Percentiles rank a stretch among this genome's conserved stretches.
These are phyloP conservation scores for Ustilago tritici DNA, from an alignment of 1,284 basidiomycete genomes.

Conservation along the genomic window DNA sequence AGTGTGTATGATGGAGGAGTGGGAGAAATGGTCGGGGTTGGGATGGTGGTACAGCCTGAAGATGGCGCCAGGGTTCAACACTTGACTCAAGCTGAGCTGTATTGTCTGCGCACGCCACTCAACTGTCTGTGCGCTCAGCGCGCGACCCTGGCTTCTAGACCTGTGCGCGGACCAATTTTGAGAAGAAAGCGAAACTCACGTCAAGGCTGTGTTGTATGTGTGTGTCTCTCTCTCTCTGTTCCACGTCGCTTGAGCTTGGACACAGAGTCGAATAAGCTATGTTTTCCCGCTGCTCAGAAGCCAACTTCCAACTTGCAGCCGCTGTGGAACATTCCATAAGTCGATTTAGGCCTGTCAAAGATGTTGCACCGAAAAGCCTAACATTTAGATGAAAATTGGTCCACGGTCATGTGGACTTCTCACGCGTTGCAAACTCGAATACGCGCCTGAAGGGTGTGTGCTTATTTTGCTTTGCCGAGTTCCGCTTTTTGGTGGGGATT, in stretches of 20 bases:
- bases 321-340: background rate
- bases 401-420: conserved; percentile 14
- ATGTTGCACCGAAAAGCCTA: background rate
- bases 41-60: conserved; percentile 11
- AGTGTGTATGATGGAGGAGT: background rate
- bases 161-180: conserved; percentile 31
- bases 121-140: conserved; percentile 2
- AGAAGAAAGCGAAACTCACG: conserved; percentile 24
- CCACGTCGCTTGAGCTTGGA: conserved; percentile 18
- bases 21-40: background rate
- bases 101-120: conserved; percentile 8
- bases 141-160: conserved; percentile 16
- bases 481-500: background rate
- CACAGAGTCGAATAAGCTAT: conserved; percentile 11
- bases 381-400: background rate
- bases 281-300: background rate
- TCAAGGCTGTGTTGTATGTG: too few relatives aligned
- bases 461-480: background rate
- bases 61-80: conserved; percentile 18
- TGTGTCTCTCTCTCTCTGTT: conserved; percentile 5
- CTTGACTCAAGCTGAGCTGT: conserved; percentile 2
- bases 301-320: conserved; percentile 8
- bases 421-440: conserved; percentile 14
- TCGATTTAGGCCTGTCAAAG: background rate
- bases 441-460: conserved; percentile 4